A percentile compares a stretch with the other conserved stretches of the same genome.
Conservation (phyloP, 1,139 yeast species). For the Candida pseudoviswanathii region DNA sequence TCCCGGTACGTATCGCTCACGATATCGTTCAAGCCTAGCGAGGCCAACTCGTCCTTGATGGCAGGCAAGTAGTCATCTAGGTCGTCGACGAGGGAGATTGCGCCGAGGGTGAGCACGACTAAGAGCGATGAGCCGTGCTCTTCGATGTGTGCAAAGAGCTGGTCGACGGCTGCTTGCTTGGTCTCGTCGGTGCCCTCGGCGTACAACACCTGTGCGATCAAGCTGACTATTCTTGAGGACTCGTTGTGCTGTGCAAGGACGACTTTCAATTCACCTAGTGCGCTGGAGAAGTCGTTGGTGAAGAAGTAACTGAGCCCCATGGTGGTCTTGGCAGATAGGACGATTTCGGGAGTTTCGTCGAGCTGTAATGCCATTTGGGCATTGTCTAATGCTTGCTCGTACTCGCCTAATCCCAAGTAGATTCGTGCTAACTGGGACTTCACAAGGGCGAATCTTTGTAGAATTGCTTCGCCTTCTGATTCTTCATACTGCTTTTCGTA, state of each 20-base stretch:
- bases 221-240: constrained; percentile 62
- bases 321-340: constrained; percentile 65
- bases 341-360: constrained; percentile 13
- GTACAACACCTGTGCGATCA: constrained; percentile 78
- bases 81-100: constrained; percentile 70
- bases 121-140: constrained; percentile 64
- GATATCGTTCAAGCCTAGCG: constrained; percentile 50
- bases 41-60: constrained; percentile 64
- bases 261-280: constrained; percentile 66
- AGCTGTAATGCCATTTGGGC: constrained; percentile 61
- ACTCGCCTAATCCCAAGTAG: constrained; percentile 59
- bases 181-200: constrained; percentile 74
- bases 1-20: constrained; percentile 52
- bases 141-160: constrained; percentile 63
- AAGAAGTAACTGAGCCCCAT: constrained; percentile 73
- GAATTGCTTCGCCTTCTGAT: constrained; percentile 48
- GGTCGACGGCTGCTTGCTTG: constrained; percentile 78
- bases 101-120: constrained; percentile 75
- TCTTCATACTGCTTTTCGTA: constrained; percentile 64
- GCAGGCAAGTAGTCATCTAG: constrained; percentile 63
- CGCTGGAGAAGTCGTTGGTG: constrained; percentile 57
- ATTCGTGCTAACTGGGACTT: constrained; percentile 74
- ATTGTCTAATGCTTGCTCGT: constrained; percentile 58
- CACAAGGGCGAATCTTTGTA: constrained; percentile 57
- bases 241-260: constrained; percentile 53